Percentiles rank a stretch among this genome's conserved stretches.
Conservation (phyloP, 2,329 filamentous ascomycete genomes). For the Aureobasidium lini region DNA sequence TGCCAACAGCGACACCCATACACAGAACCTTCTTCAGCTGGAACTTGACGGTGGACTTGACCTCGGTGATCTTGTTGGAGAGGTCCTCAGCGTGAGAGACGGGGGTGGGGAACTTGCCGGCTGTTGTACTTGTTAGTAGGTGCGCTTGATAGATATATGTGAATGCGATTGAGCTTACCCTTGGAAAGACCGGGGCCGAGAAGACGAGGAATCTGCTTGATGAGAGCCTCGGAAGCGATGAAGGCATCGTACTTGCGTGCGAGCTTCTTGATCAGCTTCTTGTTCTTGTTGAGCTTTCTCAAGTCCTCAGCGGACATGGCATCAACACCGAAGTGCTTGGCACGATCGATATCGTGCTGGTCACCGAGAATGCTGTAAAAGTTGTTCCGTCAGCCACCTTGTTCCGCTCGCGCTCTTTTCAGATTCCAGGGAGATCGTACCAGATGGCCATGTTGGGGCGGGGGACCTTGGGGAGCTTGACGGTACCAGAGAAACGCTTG, state of each 20-base stretch:
- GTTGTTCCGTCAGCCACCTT: slow-evolving; percentile 22
- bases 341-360: slow-evolving; percentile 99
- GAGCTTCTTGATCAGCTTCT: slow-evolving; percentile 99
- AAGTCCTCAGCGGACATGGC: slow-evolving; percentile 97
- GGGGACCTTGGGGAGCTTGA: slow-evolving; percentile 86
- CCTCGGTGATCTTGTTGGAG: slow-evolving; percentile 90
- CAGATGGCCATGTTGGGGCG: slow-evolving; percentile 87
- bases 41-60: slow-evolving; percentile 99
- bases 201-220: slow-evolving; percentile 99
- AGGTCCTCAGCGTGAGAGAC: slow-evolving; percentile 97
- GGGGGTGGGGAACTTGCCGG: slow-evolving; percentile 98
- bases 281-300: slow-evolving; percentile 99
- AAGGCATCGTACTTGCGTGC: slow-evolving; percentile 99
- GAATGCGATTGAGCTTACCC: slow-evolving; percentile 49
- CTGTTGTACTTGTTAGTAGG: slow-evolving; percentile 43
- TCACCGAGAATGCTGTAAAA: slow-evolving; percentile 65
- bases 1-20: slow-evolving; percentile 98
- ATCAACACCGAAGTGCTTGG: slow-evolving; percentile 97
- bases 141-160: not conserved
- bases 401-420: slow-evolving; percentile 3
- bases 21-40: slow-evolving; percentile 99
- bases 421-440: slow-evolving; percentile 34
- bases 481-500: slow-evolving; percentile 99
- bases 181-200: slow-evolving; percentile 97
- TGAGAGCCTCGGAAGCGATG: slow-evolving; percentile 90